Conservation (phyloP, 129 eudicot species). For the Heracleum sosnowskyi region DNA sequence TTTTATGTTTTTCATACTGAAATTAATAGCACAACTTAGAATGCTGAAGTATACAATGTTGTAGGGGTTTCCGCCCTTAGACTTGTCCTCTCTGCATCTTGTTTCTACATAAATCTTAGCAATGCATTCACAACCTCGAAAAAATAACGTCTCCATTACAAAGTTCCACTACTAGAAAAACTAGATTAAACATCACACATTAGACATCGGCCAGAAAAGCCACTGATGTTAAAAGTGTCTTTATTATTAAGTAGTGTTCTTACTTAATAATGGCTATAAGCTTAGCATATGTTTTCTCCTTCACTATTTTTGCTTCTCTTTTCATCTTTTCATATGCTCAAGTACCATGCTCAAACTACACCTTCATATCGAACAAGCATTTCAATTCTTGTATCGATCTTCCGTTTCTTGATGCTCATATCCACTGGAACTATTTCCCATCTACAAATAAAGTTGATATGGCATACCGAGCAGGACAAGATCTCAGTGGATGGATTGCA, state of each 20-base stretch:
- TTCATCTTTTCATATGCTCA: slow-evolving; percentile 24
- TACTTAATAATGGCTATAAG: slow-evolving; percentile 30
- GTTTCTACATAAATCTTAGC: neutral
- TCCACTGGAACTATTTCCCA: slow-evolving; percentile 51
- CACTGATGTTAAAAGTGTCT: too few species aligned
- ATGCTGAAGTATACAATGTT: neutral
- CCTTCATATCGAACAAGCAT: slow-evolving; percentile 23
- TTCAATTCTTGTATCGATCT: slow-evolving; percentile 49
- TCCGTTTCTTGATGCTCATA: slow-evolving; percentile 36
- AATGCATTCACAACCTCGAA: neutral
- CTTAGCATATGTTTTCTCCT: slow-evolving; percentile 10
- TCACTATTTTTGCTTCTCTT: slow-evolving; percentile 24
- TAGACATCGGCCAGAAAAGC: too few species aligned
- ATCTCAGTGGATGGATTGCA: slow-evolving; percentile 45
- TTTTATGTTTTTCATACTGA: too few species aligned
- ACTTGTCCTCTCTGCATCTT: neutral
- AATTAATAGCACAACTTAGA: neutral
- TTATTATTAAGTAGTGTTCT: too few species aligned
- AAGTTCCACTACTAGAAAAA: too few species aligned
- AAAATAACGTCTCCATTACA: neutral
- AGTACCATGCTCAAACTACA: slow-evolving; percentile 36
- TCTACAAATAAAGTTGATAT: slow-evolving; percentile 30
- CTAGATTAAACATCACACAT: too few species aligned
- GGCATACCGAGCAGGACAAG: slow-evolving; percentile 49
- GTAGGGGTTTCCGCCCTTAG: too few species aligned